Percentiles rank a stretch among this genome's conserved stretches.
These are phyloP conservation scores for Epichloe scottii DNA, from an alignment of 2,329 filamentous ascomycete genomes.

Conservation along the genomic window DNA sequence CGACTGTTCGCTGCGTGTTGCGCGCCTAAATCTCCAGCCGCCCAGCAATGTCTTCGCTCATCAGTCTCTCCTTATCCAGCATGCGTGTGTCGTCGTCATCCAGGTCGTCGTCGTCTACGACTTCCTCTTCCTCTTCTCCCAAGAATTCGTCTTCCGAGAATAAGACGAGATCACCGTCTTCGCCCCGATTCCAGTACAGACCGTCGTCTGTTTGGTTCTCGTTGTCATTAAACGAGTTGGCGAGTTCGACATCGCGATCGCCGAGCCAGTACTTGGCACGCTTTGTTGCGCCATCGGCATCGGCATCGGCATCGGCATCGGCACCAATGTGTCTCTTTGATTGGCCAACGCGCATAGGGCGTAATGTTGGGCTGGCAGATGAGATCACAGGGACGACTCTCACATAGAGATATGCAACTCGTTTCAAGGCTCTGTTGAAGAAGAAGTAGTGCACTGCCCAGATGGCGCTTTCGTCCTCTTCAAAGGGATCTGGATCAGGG, in stretches of 20 bases:
- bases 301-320: slow-evolving; percentile 24
- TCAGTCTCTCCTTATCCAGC: slow-evolving; percentile 35
- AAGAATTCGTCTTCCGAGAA: slow-evolving; percentile 39
- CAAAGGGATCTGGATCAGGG: slow-evolving; percentile 80
- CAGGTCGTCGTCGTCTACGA: slow-evolving; percentile 30
- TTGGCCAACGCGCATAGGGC: slow-evolving; percentile 19
- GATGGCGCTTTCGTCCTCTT: slow-evolving; percentile 83
- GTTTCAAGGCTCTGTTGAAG: slow-evolving; percentile 85
- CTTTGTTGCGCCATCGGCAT: slow-evolving; percentile 40
- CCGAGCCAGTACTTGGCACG: slow-evolving; percentile 83
- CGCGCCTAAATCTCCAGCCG: slow-evolving; percentile 46
- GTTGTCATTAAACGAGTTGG: slow-evolving; percentile 32
- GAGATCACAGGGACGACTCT: slow-evolving; percentile 73
- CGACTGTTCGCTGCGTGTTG: neutral
- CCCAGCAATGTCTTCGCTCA: slow-evolving; percentile 51
- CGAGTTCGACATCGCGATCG: slow-evolving; percentile 41
- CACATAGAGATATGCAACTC: slow-evolving; percentile 87
- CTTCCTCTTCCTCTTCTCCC: slow-evolving; percentile 22
- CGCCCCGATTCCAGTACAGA: slow-evolving; percentile 44
- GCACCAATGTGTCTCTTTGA: slow-evolving; percentile 16
- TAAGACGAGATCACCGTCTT: slow-evolving; percentile 43
- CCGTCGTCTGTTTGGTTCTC: slow-evolving; percentile 38
- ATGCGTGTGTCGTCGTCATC: slow-evolving; percentile 30
- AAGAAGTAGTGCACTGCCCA: slow-evolving; percentile 97
- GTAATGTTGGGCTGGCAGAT: slow-evolving; percentile 42